Evolutionary conservation across 2,329 filamentous ascomycete species (phyloP).

Genomic region (Canariomyces notabilis): DNA sequence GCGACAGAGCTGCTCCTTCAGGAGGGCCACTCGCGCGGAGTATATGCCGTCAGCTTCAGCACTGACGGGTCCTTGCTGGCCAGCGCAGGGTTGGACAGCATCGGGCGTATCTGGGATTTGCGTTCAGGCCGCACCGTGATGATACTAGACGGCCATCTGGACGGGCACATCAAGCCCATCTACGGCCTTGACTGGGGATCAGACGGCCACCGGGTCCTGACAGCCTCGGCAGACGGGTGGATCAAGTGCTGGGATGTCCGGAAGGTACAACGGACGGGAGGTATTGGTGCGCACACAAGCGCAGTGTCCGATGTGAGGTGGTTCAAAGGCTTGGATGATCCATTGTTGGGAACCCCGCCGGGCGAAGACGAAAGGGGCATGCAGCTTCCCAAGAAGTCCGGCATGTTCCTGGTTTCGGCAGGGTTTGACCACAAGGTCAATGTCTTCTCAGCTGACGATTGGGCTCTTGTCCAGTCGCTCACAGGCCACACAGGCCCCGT

Average conservation of each 20-base stretch:
- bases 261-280: constrained; percentile 76
- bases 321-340: constrained; percentile 83
- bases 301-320: constrained; percentile 90
- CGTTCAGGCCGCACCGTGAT: constrained; percentile 90
- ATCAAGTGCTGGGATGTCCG: constrained; percentile 97
- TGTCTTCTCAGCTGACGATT: constrained; percentile 93
- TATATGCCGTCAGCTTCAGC: constrained; percentile 87
- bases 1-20: constrained; percentile 80
- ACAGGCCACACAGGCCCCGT: constrained; percentile 91
- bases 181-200: constrained; percentile 88
- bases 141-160: constrained; percentile 85
- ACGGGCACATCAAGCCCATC: constrained; percentile 79
- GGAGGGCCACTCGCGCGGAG: constrained; percentile 90
- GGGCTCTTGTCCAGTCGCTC: constrained; percentile 81
- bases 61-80: constrained; percentile 84
- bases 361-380: constrained; percentile 61
- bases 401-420: constrained; percentile 84
- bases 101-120: constrained; percentile 92
- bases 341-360: constrained; percentile 56
- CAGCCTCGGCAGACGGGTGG: constrained; percentile 89
- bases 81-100: constrained; percentile 89
- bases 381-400: constrained; percentile 71
- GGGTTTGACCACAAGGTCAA: constrained; percentile 96
- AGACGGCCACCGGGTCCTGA: constrained; percentile 89
- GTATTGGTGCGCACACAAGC: constrained; percentile 84